phyloP scores from a whole-genome alignment of 2,329 filamentous ascomycete species.

The Neurospora sp. region DNA sequence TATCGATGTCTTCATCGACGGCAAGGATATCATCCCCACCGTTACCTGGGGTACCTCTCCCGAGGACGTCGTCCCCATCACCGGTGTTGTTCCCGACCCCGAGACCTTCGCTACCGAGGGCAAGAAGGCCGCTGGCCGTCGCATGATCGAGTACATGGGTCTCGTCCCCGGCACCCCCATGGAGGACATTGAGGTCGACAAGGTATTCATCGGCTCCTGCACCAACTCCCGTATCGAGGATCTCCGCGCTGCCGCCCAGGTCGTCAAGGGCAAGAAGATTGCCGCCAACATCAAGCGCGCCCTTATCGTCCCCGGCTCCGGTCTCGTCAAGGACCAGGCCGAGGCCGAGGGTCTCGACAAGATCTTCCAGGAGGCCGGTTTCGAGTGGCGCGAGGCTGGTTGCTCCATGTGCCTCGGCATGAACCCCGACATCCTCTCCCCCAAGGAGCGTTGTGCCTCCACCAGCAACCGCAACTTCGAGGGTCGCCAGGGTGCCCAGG shows the following conservation, averaged over 20 bases:
- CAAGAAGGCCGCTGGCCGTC: slow-evolving; percentile 70
- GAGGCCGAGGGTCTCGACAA: slow-evolving; percentile 88
- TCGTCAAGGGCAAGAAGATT: slow-evolving; percentile 81
- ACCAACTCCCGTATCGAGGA: slow-evolving; percentile 97
- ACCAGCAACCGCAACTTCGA: slow-evolving; percentile 98
- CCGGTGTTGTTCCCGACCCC: slow-evolving; percentile 78
- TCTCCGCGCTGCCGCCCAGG: slow-evolving; percentile 72
- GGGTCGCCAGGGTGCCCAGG: slow-evolving; percentile 84
- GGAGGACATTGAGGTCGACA: slow-evolving; percentile 87
- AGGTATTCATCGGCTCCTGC: slow-evolving; percentile 96
- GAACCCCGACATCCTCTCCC: slow-evolving; percentile 95
- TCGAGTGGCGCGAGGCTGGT: slow-evolving; percentile 96
- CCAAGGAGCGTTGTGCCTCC: slow-evolving; percentile 85
- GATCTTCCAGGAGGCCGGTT: slow-evolving; percentile 84
- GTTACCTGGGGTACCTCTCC: slow-evolving; percentile 96
- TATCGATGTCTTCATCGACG: slow-evolving; percentile 78
- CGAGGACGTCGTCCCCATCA: slow-evolving; percentile 93
- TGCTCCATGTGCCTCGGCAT: slow-evolving; percentile 99
- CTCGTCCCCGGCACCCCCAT: slow-evolving; percentile 76
- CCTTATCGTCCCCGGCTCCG: slow-evolving; percentile 94
- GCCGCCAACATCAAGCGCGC: slow-evolving; percentile 85
- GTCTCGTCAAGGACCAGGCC: slow-evolving; percentile 84
- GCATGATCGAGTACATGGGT: slow-evolving; percentile 95
- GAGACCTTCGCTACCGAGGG: slow-evolving; percentile 72
- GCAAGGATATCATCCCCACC: slow-evolving; percentile 86